Conservation (phyloP, 352 stramenopile species). For the Pythium aphanidermatum region DNA sequence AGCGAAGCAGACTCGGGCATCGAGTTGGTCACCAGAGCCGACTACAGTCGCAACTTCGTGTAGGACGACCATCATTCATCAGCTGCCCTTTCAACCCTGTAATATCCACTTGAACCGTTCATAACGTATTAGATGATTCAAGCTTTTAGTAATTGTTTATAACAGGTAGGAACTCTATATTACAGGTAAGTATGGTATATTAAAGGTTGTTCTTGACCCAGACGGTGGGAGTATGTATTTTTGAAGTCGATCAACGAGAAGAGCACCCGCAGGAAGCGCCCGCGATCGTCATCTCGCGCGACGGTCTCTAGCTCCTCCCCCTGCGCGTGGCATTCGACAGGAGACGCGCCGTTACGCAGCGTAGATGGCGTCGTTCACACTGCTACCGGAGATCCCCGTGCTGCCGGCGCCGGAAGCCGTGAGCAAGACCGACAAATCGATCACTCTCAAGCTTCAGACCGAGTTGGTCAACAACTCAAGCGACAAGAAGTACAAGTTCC, state of each 20-base stretch:
- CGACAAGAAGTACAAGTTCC: conserved; percentile 50
- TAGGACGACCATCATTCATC: too few relatives aligned
- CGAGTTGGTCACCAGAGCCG: too few relatives aligned
- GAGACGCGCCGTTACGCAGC: too few relatives aligned
- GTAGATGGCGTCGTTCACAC: conserved; percentile 37
- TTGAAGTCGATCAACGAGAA: conserved; percentile 12
- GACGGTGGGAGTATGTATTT: conserved; percentile 13
- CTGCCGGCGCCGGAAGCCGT: conserved; percentile 53
- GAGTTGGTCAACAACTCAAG: conserved; percentile 25
- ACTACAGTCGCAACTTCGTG: too few relatives aligned
- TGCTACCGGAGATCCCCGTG: conserved; percentile 57
- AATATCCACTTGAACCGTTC: too few relatives aligned
- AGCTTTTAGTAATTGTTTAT: too few relatives aligned
- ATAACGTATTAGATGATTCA: too few relatives aligned
- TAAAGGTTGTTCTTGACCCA: conserved; percentile 6
- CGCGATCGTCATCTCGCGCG: background rate
- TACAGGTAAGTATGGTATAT: background rate
- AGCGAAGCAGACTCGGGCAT: too few relatives aligned
- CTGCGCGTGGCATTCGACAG: too few relatives aligned
- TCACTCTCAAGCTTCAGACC: conserved; percentile 43
- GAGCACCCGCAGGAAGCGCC: background rate
- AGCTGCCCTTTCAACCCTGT: too few relatives aligned
- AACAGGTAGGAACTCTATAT: background rate
- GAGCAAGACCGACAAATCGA: conserved; percentile 68
- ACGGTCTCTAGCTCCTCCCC: background rate